Base-by-base conservation (phyloP, 257 asterid genomes). In the Voacanga thouarsii region DNA sequence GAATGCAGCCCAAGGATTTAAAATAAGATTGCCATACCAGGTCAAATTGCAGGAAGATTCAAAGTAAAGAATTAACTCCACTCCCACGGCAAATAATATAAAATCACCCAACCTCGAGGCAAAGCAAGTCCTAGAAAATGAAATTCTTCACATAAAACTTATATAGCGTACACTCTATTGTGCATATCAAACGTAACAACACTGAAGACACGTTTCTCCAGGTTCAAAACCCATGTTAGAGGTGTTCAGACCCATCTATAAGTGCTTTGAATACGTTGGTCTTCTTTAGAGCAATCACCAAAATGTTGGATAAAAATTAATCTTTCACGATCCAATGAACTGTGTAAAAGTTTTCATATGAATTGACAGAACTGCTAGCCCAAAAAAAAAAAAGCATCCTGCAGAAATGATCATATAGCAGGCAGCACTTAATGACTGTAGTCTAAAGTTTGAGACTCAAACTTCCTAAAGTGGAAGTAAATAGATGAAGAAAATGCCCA, bases 41-140 rank as follows among this genome's bases (percentile, higher is more conserved):
- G 49, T 33, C 71, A 65, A 65, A 65, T 64, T 30, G 45, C 68
- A 26, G 59, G 41, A 61, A 26, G 68, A 63, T 63, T 63, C 69
- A 63, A 9, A 33, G 37, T 33, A 2, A 65, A 33, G 18, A 2
- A 33, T 65, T 33, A 5, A 65, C 71, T 65, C 26, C 71, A 65
- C 71, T 65, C 24, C 47, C 45, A 37, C 30, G 2, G 71, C n/a
- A 65, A 1, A 65, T 37, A 65, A 65, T 65, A 37, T 33, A 65
- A 64, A 64, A 37, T 65, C 47, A 65, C n/a, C 6, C 71, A 37
- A 65, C 26, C 44, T 64, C 16, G n/a, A 64, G 45, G 26, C 12
- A 65, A 65, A 37, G 24, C 33, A 14, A 44, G 71, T 30, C 18
- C 5, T 33, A 6, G 71, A 33, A 65, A 65, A 2, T 65, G 71